A percentile compares a stretch with the other conserved stretches of the same genome.
phyloP scores from a whole-genome alignment of 306 rosid species.

The Rosa chinensis region DNA sequence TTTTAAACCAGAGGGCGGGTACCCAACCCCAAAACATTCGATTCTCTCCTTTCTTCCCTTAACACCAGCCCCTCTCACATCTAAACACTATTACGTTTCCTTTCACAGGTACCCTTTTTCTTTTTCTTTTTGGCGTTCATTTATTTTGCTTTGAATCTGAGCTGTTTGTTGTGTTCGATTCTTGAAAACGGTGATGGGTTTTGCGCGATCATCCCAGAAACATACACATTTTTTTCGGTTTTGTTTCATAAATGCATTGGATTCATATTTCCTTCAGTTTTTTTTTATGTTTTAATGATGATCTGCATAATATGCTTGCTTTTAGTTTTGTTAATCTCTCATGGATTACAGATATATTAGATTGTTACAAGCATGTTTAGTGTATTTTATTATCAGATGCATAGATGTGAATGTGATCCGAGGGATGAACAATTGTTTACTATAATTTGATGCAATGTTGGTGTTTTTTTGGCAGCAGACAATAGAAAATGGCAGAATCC shows the following conservation, averaged over 20 bases:
- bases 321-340: not conserved
- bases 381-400: too few relatives aligned
- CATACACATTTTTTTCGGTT: not conserved
- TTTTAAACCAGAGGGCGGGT: constrained; percentile 59
- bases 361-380: too few relatives aligned
- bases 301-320: not conserved
- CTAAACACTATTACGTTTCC: constrained; percentile 17
- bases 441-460: not conserved
- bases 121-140: not conserved
- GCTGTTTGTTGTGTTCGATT: not conserved
- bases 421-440: not conserved
- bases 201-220: constrained; percentile 21
- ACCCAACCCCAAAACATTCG: constrained; percentile 24
- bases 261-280: not conserved
- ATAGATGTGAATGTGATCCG: constrained; percentile 1
- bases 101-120: constrained; percentile 39
- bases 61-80: not conserved
- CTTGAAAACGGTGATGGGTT: not conserved
- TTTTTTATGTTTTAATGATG: not conserved
- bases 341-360: not conserved
- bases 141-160: not conserved
- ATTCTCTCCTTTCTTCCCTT: constrained; percentile 19
- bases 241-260: not conserved
- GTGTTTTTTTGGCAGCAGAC: constrained; percentile 25
- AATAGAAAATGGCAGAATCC: constrained; percentile 65